Base-by-base conservation (phyloP, 345 rosid genomes). In the Populus deltoides region DNA sequence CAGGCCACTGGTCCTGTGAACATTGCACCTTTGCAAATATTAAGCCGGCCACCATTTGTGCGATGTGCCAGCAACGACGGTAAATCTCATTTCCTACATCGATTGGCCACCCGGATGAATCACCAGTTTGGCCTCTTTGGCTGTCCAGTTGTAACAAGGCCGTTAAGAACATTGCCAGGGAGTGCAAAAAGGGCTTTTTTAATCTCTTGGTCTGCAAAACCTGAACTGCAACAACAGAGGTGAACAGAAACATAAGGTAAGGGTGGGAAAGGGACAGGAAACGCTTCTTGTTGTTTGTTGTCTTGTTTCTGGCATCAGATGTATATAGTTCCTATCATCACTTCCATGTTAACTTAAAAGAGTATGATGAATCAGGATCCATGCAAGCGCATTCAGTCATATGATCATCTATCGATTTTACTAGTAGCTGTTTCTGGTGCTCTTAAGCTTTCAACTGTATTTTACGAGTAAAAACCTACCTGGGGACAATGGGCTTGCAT, bases 1-100 rank as follows among this genome's bases (percentile, higher is more conserved):
- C 91, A 18, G 76, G 88, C 76, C 96, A 86, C 63, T 94, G 97
- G 97, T 82, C 93, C 18, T 94, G 98, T 71, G 94, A 91, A 67
- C 83, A 83, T 71, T 94, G 98, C 82, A 92, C 97, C 53, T 88
- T 72, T 43, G 93, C 90, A 7, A 94, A 94, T 74, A 63, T 78
- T 22, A 89, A 75, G 73, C 82, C 92, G 2, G 89, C 84, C 82
- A 86, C 82, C 70, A 62, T 85, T 82, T 94, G 98, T 79, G 89
- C 89, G 66, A 89, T 92, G 81, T 94, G 98, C 86, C 91, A 86
- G 72, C 90, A 85, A 36, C 81, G 84, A 25, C 88, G 87, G 15
- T 87, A 81, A 78, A 63, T 47, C 18, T 66, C 29, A 49, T 39
- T 6, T 69, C 22, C 35, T 72, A 36, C 39, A 22, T 76, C 1